Conservation (phyloP, 2,329 filamentous ascomycete genomes). For the Aureobasidium leucospermi region DNA sequence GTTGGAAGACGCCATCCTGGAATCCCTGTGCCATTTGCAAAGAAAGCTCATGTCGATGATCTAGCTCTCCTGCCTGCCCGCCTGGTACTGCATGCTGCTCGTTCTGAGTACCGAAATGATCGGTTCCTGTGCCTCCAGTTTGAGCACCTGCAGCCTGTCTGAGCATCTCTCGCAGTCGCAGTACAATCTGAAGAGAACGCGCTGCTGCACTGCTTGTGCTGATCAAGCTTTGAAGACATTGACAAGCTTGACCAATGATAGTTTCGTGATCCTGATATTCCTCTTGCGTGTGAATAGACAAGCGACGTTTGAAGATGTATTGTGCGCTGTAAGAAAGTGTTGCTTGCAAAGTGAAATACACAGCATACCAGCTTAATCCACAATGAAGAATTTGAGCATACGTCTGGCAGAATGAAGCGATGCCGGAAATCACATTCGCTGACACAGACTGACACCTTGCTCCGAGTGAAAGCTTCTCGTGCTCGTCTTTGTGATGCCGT, state of each 20-base stretch:
- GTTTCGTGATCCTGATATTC: not conserved
- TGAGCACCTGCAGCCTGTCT: not conserved
- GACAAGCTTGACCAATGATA: not conserved
- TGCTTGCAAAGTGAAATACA: constrained; percentile 19
- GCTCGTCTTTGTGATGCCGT: constrained; percentile 15
- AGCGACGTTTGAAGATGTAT: not conserved
- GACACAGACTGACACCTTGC: constrained; percentile 16
- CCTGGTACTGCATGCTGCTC: not conserved
- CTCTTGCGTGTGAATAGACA: not conserved
- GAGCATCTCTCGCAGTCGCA: not conserved
- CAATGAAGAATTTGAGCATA: constrained; percentile 11
- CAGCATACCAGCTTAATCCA: constrained; percentile 19
- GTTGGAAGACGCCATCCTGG: not conserved
- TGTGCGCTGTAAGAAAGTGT: constrained; percentile 7
- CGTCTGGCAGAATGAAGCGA: constrained; percentile 16
- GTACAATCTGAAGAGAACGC: not conserved
- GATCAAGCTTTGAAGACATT: not conserved
- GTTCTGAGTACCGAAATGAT: not conserved
- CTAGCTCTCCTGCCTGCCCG: not conserved
- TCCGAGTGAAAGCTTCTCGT: constrained; percentile 17
- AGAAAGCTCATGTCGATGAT: constrained; percentile 3
- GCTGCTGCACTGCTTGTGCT: not conserved
- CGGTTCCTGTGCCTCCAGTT: not conserved
- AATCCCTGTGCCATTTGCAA: not conserved
- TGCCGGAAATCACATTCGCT: constrained; percentile 14